These are phyloP conservation scores for Neocucurbitaria cava DNA, from an alignment of 2,329 filamentous ascomycete genomes.

Conservation along the genomic window DNA sequence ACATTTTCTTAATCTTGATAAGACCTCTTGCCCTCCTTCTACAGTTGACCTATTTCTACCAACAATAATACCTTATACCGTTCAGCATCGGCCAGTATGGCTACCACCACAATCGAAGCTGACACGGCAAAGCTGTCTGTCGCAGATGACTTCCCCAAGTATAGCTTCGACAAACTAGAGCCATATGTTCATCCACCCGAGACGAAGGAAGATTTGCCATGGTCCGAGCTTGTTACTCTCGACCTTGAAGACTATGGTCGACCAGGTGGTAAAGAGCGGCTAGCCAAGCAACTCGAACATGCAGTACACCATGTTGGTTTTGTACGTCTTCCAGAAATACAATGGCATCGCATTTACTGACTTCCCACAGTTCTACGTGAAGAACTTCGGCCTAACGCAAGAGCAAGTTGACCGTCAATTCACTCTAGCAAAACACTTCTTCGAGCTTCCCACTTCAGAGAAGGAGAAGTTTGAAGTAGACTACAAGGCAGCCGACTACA, in stretches of 20 bases:
- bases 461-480: conserved; percentile 62
- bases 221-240: conserved; percentile 65
- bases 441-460: conserved; percentile 63
- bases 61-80: not conserved
- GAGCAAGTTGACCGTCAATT: conserved; percentile 68
- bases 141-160: conserved; percentile 23
- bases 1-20: not conserved
- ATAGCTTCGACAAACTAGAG: conserved; percentile 43
- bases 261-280: conserved; percentile 61
- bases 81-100: conserved; percentile 12
- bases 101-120: conserved; percentile 26
- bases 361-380: conserved; percentile 64
- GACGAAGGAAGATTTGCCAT: conserved; percentile 57
- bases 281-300: conserved; percentile 63
- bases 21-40: not conserved
- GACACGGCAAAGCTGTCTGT: conserved; percentile 1
- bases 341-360: not conserved
- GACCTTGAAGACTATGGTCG: conserved; percentile 63
- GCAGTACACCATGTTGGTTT: conserved; percentile 59
- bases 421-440: conserved; percentile 66
- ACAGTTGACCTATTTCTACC: not conserved
- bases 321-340: conserved; percentile 16
- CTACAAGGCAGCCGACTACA: conserved; percentile 61
- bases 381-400: conserved; percentile 66
- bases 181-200: conserved; percentile 56